Conservation (phyloP, 2,329 filamentous ascomycete genomes). For the Verticillium nubilum region DNA sequence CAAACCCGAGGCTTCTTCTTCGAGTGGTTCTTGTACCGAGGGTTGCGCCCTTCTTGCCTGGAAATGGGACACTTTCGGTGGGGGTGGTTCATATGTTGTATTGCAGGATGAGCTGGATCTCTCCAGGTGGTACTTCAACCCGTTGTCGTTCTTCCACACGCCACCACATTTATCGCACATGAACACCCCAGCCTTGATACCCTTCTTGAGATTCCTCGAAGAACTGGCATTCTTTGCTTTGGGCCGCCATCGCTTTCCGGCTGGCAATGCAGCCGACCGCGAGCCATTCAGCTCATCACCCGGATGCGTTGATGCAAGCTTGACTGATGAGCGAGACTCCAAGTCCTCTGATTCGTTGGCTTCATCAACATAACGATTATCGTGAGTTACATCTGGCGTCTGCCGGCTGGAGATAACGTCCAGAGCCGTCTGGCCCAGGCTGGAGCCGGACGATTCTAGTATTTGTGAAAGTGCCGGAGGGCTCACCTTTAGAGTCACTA, state of each 20-base stretch:
- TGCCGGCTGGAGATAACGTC: not conserved
- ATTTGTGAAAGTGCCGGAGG: slow-evolving; percentile 3
- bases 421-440: not conserved
- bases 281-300: not conserved
- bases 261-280: not conserved
- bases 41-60: not conserved
- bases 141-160: slow-evolving; percentile 52
- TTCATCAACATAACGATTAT: not conserved
- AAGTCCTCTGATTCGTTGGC: not conserved
- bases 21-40: not conserved
- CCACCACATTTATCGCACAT: slow-evolving; percentile 48
- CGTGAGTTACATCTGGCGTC: not conserved
- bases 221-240: not conserved
- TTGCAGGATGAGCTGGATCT: slow-evolving; percentile 52
- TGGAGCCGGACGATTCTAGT: not conserved
- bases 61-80: slow-evolving; percentile 1
- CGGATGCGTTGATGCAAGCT: not conserved
- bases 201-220: not conserved
- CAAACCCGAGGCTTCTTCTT: not conserved
- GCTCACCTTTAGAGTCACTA: slow-evolving; percentile 7
- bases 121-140: slow-evolving; percentile 52
- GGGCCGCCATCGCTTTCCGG: not conserved
- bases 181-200: slow-evolving; percentile 25
- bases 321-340: not conserved
- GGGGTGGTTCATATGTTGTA: slow-evolving; percentile 31